Base-by-base conservation (phyloP, 139 green algal species). In the Tetradesmus lagerheimii region DNA sequence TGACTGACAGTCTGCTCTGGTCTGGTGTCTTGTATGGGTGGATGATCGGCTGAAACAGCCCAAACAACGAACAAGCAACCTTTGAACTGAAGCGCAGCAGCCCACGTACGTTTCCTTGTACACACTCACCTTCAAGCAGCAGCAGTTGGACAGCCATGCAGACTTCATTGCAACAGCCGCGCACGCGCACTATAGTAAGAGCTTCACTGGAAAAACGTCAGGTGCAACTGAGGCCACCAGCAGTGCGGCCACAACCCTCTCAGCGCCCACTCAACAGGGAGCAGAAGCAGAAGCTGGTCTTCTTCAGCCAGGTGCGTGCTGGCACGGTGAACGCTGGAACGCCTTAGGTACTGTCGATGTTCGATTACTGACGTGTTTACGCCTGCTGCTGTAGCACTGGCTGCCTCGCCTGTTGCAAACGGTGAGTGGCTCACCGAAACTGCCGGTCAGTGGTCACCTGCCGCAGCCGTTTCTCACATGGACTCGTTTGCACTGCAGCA, bases 401-500 rank as follows among this genome's bases (percentile, higher is more conserved):
- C 29, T 86, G n/a, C 80, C 80, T 23, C 64, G 45, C 14, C 47
- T 86, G 80, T 50, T 86, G 27, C 80, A 86, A 50, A 50, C 64
- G 80, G 80, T 86, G n/a, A 47, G 80, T n/a, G 57, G 20, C 23
- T n/a, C 57, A 20, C 57, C 20, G 57, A 71, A 71, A 71, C 57
- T 71, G 57, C 57, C 57, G 50, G 50, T 64, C 50, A 64, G 50
- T 14, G 50, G 50, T 64, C 50, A 64, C 12, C 50, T 4, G 15
- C 57, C 57, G 23, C 57, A 71, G 20, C 57, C 25, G 2, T 71
- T 31, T 4, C 37, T 50, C 41, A 47, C 35, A 34, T 53, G 38
- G 35, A 15, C 4, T 34, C 16, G 11, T 45, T 35, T 85, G 43
- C 39, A 29, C 39, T 66, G 79, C 80, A 86, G 80, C 80, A 75